These are phyloP conservation scores for Paramyrothecium roridum DNA, from an alignment of 2,329 filamentous ascomycete species.

Conservation along the genomic window DNA sequence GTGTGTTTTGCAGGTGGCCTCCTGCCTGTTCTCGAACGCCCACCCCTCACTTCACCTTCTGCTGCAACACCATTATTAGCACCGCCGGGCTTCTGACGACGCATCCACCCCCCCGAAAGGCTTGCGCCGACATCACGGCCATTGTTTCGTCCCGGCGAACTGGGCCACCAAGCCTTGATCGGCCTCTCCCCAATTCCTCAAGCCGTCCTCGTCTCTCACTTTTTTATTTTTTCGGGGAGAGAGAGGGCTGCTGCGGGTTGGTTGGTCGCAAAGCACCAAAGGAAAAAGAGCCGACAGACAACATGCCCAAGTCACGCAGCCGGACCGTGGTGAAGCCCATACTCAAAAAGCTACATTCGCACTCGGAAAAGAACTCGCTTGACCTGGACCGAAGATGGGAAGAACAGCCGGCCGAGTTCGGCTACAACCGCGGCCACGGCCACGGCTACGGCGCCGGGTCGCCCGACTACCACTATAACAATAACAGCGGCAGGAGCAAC, in stretches of 20 bases:
- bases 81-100: too few species aligned
- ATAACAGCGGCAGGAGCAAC: slow-evolving; percentile 11
- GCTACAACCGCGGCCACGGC: too few species aligned
- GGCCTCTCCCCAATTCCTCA: too few species aligned
- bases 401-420: slow-evolving; percentile 40
- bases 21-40: slow-evolving; percentile 3
- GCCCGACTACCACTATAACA: slow-evolving; percentile 14
- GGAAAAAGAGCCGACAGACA: slow-evolving; percentile 15
- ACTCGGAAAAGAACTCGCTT: slow-evolving; percentile 60
- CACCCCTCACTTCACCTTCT: slow-evolving; percentile 2
- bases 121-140: slow-evolving; percentile 9
- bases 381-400: slow-evolving; percentile 60
- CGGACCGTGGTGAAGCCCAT: slow-evolving; percentile 58
- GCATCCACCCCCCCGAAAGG: neutral
- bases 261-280: neutral
- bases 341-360: slow-evolving; percentile 51
- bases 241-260: neutral
- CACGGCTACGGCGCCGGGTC: slow-evolving; percentile 11
- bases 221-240: neutral
- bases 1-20: neutral
- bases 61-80: too few species aligned
- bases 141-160: neutral
- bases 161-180: neutral
- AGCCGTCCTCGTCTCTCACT: neutral
- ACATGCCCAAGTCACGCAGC: slow-evolving; percentile 41